phyloP scores from a whole-genome alignment of 1,284 basidiomycete species.

The Fomitiporia mediterranea region DNA sequence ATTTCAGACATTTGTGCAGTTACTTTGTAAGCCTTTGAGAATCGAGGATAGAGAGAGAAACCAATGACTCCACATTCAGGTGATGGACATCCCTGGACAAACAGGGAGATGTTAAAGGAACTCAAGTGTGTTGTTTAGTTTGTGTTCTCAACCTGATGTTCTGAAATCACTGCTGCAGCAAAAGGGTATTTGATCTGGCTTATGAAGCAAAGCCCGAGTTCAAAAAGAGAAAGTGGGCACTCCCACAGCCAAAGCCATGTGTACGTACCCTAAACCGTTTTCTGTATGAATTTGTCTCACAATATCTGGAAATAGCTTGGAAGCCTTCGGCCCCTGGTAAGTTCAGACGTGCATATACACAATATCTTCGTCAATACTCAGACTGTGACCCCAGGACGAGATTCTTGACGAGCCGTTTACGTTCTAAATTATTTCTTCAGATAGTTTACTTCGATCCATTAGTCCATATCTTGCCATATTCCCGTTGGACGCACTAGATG shows the following conservation, averaged over 20 bases:
- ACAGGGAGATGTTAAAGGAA: conserved; percentile 13
- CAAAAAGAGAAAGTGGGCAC: neutral
- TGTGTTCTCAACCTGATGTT: neutral
- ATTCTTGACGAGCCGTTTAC: conserved; percentile 12
- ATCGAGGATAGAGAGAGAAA: neutral
- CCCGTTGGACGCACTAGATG: too few species aligned
- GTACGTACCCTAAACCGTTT: conserved; percentile 3
- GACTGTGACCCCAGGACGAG: conserved; percentile 7
- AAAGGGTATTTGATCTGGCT: conserved; percentile 2
- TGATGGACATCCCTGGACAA: conserved; percentile 5
- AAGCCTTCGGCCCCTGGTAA: conserved; percentile 10
- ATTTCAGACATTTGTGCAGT: conserved; percentile 11
- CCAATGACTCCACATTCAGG: neutral
- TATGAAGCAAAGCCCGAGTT: conserved; percentile 13
- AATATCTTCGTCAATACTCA: neutral
- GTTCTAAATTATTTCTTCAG: conserved; percentile 6
- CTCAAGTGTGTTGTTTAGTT: conserved; percentile 10
- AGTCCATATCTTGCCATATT: too few species aligned
- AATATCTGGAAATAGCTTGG: conserved; percentile 7
- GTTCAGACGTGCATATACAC: neutral
- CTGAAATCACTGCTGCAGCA: neutral
- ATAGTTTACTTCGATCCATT: too few species aligned
- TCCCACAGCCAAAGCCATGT: conserved; percentile 16
- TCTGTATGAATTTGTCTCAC: too few species aligned
- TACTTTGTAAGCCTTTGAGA: conserved; percentile 6